Evolutionary conservation across 1,284 basidiomycete genomes (phyloP), one percentile per base, ranked within the genome.

Genomic region (Grifola frondosa): DNA sequence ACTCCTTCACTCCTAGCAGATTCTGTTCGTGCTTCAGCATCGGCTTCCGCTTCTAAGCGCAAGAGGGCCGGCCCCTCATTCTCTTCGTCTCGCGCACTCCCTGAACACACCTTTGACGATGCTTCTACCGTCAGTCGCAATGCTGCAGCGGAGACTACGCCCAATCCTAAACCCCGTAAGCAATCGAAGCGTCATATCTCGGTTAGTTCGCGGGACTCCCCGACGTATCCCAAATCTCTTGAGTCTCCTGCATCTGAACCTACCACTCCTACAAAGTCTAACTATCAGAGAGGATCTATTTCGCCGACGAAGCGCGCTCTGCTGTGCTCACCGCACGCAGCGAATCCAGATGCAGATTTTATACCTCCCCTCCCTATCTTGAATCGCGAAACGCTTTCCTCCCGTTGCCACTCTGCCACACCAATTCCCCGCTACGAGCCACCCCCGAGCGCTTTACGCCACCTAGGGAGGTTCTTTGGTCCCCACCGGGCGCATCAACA

Each of bases 361-460:
- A 56, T 77, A 15, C 71, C 69, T 3, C 70, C 70, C 16, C 37
- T 63, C 5, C 57, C 56, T 25, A 37, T 47, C 10, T 46, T 49
- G 12, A 44, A 55, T 5, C 49, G 50, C 40, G 50, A 56, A 40
- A 44, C 45, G 52, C 38, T 49, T 44, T 57, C 56, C 16, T 49
- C 50, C 1, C 57, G 59, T 8, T 57, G 60, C 11, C 62, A 62
- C 16, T 66, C 64, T 16, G 48, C 63, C 4, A 81, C 80, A 1
- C 80, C 80, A 1, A 68, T 77, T 8, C 78, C 78, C 2, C 69
- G 68, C 0, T 86, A 86, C 55, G 80, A 84, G 53, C 81, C 81
- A 0, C 82, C 83, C 0, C 53, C 0, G 81, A 83, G 42, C 71
- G 77, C n/a, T 84, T 84, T 56, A 84, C 81, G 0, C 81, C 85